Percentiles rank a stretch among this genome's conserved stretches.
Evolutionary conservation across 2,329 filamentous ascomycete species (phyloP).

Genomic region (Penicillium sp.): DNA sequence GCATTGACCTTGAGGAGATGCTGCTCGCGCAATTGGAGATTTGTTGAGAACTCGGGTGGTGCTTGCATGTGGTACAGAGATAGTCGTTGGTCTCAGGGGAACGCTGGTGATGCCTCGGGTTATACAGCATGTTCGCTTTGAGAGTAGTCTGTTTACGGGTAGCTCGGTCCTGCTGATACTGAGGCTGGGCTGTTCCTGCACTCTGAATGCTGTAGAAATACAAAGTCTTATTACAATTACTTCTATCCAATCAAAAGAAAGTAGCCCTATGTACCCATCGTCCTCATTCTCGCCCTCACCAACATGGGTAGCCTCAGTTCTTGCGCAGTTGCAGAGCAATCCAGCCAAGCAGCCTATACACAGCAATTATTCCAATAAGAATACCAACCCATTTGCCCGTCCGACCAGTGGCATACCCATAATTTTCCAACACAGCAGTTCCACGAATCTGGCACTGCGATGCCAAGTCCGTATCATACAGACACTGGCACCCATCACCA

Average conservation of each 20-base stretch:
- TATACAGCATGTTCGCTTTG: not conserved
- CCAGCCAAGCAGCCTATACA: slow-evolving; percentile 71
- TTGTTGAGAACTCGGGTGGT: not conserved
- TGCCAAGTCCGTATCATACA: slow-evolving; percentile 66
- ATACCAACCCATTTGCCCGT: slow-evolving; percentile 74
- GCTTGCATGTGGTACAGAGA: not conserved
- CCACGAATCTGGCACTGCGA: slow-evolving; percentile 70
- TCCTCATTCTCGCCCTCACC: not conserved
- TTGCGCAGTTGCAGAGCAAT: slow-evolving; percentile 49
- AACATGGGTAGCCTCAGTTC: not conserved
- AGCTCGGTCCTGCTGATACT: not conserved
- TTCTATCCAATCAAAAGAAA: too few relatives aligned
- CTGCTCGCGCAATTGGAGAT: not conserved
- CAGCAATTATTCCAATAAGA: slow-evolving; percentile 72
- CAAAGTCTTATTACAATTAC: not conserved
- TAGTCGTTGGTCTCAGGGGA: not conserved
- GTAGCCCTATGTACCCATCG: not conserved
- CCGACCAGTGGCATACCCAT: slow-evolving; percentile 66
- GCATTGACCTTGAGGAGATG: not conserved
- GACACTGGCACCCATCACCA: slow-evolving; percentile 62
- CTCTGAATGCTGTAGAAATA: not conserved
- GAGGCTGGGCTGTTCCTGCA: not conserved
- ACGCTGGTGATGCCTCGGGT: not conserved
- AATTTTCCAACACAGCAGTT: slow-evolving; percentile 66
- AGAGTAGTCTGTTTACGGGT: not conserved